Conservation (phyloP, 2,329 filamentous ascomycete genomes). For the Trichoderma polysporum region DNA sequence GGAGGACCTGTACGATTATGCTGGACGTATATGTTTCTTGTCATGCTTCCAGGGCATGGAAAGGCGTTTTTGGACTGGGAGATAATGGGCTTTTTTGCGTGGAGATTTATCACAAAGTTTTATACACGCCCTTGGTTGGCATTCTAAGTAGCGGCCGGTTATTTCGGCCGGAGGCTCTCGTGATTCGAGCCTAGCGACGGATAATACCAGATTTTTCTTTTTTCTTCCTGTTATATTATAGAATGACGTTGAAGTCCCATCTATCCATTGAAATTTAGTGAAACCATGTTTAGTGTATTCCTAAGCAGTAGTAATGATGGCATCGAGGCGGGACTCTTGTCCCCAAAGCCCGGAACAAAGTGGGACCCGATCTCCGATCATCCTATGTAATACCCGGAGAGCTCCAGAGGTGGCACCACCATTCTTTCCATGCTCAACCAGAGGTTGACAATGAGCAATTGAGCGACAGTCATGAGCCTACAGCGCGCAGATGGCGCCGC, state of each 20-base stretch:
- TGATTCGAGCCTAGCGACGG: constrained; percentile 16
- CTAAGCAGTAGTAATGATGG: background rate
- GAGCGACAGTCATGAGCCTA: constrained; percentile 32
- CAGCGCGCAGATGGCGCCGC: constrained; percentile 31
- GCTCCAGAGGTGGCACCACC: constrained; percentile 14
- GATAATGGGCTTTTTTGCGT: background rate
- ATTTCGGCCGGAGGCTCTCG: constrained; percentile 14
- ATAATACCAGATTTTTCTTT: constrained; percentile 18
- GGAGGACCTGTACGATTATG: constrained; percentile 26
- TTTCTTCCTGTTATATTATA: constrained; percentile 10
- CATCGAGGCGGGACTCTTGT: background rate
- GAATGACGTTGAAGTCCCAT: background rate
- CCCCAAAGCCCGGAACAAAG: constrained; percentile 8
- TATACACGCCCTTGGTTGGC: constrained; percentile 19
- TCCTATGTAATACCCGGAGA: background rate
- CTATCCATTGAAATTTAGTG: background rate
- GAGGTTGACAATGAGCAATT: constrained; percentile 32
- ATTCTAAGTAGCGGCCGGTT: constrained; percentile 15
- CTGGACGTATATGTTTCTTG: constrained; percentile 23
- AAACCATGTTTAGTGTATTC: background rate
- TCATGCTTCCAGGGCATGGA: constrained; percentile 25
- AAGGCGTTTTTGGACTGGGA: constrained; percentile 23
- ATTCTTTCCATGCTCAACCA: background rate
- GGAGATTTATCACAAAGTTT: constrained; percentile 15
- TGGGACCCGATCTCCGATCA: constrained; percentile 19